These are phyloP conservation scores for Phenoliferia sp. DNA, from an alignment of 1,284 basidiomycete genomes.

Conservation along the genomic window DNA sequence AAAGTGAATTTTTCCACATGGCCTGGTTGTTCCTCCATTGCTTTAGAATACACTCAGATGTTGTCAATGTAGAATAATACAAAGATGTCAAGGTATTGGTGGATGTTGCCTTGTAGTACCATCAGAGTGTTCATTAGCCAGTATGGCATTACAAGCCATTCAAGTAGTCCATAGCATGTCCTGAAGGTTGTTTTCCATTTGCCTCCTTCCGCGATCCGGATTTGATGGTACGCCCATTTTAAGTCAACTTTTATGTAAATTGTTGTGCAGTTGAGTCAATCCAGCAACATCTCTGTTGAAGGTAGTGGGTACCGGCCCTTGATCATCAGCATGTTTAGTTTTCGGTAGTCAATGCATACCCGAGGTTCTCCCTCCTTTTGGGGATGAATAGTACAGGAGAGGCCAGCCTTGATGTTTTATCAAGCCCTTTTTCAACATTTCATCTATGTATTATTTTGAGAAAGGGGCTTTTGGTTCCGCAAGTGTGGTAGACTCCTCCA, in stretches of 20 bases:
- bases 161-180: conserved; percentile 44
- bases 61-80: conserved; percentile 42
- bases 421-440: conserved; percentile 10
- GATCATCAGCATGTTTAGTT: conserved; percentile 45
- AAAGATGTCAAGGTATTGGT: conserved; percentile 36
- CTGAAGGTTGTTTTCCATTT: conserved; percentile 45
- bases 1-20: conserved; percentile 36
- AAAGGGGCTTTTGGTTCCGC: conserved; percentile 8
- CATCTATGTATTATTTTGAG: conserved; percentile 10
- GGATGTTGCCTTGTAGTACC: conserved; percentile 39
- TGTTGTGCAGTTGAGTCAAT: conserved; percentile 38
- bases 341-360: conserved; percentile 48
- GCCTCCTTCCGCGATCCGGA: conserved; percentile 36
- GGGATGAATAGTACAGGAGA: conserved; percentile 50
- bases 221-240: conserved; percentile 37
- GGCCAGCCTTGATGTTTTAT: conserved; percentile 11
- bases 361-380: conserved; percentile 48
- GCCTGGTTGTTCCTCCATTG: conserved; percentile 42
- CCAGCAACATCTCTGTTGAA: conserved; percentile 44
- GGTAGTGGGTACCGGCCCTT: conserved; percentile 46
- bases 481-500: conserved; percentile 17
- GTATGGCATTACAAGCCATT: conserved; percentile 47
- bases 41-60: conserved; percentile 45
- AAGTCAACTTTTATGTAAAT: conserved; percentile 43
- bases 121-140: conserved; percentile 46